phyloP scores from a whole-genome alignment of 73 alveolate genomes.

The Tetrahymena malaccensis region DNA sequence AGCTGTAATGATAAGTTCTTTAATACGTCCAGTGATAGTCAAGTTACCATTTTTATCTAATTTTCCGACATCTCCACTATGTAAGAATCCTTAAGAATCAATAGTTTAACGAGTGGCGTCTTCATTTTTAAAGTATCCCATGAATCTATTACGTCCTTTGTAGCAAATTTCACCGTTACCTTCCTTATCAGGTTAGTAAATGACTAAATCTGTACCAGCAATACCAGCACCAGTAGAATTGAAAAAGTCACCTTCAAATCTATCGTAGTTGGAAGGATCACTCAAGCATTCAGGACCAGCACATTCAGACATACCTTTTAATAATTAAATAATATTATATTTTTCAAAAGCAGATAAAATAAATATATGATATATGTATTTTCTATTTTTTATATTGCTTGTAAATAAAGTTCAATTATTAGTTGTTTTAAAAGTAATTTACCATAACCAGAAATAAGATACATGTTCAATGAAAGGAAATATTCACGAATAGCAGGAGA shows the following conservation, averaged over 20 bases:
- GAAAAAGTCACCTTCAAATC: conserved; percentile 11
- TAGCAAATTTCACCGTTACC: conserved; percentile 94
- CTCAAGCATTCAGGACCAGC: conserved; percentile 52
- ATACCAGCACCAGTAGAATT: conserved; percentile 48
- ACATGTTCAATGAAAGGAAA: conserved; percentile 54
- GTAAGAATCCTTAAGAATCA: conserved; percentile 85
- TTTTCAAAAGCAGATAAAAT: not conserved
- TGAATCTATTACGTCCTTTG: conserved; percentile 84
- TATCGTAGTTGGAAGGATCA: conserved; percentile 26
- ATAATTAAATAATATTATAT: not conserved
- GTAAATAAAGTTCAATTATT: not conserved
- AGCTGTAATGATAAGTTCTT: conserved; percentile 88
- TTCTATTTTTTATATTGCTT: not conserved
- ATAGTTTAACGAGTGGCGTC: conserved; percentile 74
- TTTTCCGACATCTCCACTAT: conserved; percentile 93
- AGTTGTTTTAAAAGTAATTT: not conserved
- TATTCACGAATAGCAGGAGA: conserved; percentile 49
- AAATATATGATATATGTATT: no score
- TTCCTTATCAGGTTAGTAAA: conserved; percentile 53
- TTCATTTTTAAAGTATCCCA: conserved; percentile 89
- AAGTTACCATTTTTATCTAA: conserved; percentile 69
- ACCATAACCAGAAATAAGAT: conserved; percentile 36
- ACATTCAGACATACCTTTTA: conserved; percentile 63
- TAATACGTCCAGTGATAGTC: conserved; percentile 84
- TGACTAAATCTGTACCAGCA: conserved; percentile 48